Evolutionary conservation across 192 early-diverging fungal species (phyloP).

Genomic region (Spizellomyces punctatus): DNA sequence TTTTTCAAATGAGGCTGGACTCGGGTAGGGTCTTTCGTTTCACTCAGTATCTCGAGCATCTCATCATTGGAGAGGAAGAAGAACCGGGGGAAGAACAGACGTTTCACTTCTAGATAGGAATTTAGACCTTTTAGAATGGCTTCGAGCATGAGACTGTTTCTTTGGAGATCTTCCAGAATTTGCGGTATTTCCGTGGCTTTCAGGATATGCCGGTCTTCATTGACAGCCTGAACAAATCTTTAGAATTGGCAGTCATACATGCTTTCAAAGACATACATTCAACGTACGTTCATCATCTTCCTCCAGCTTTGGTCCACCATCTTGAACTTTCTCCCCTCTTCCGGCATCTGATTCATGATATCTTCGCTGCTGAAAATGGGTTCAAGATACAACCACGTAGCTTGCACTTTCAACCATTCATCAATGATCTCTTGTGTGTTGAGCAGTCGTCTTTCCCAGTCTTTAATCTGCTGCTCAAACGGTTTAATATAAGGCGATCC

Average conservation of each 20-base stretch:
- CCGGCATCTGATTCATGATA: conserved; percentile 74
- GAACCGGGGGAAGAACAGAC: conserved; percentile 63
- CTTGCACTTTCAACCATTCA: conserved; percentile 70
- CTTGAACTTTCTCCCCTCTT: conserved; percentile 66
- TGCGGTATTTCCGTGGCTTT: conserved; percentile 63
- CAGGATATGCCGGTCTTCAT: conserved; percentile 57
- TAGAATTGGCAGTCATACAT: conserved; percentile 24
- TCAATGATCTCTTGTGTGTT: conserved; percentile 64
- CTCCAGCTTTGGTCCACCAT: conserved; percentile 60
- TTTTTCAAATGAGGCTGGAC: conserved; percentile 71
- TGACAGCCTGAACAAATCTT: conserved; percentile 39
- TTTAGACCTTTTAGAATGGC: conserved; percentile 66
- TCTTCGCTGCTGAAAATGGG: conserved; percentile 67
- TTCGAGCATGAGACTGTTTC: conserved; percentile 58
- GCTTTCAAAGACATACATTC: not conserved
- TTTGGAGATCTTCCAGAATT: conserved; percentile 56
- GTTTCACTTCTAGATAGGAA: conserved; percentile 62
- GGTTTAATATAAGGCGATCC: conserved; percentile 70
- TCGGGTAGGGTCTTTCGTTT: conserved; percentile 65
- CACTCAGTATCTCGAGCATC: conserved; percentile 69
- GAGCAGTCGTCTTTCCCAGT: conserved; percentile 62
- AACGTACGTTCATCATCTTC: conserved; percentile 57
- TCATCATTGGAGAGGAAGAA: conserved; percentile 72
- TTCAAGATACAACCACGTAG: conserved; percentile 67
- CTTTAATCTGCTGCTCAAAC: conserved; percentile 63